Evolutionary conservation across 306 rosid species (phyloP), one percentile per base, ranked within the genome.

Genomic region (Aeschynomene evenia): DNA sequence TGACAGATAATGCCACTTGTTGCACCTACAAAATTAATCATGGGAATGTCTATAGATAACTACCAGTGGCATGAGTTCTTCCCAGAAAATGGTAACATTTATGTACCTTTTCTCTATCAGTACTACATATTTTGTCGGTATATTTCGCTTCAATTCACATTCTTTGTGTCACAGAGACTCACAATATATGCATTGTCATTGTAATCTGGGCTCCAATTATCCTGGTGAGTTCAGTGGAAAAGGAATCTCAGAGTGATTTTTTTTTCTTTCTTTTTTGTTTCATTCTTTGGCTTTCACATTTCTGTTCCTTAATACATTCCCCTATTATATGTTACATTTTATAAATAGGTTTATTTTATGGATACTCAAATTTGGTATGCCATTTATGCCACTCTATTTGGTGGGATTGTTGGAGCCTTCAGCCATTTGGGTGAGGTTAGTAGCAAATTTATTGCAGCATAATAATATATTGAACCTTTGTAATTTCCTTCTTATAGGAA

Each of bases 361-460:
- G 98, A 94, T 81, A 80, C 96, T 51, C 98, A 94, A 88, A 90
- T 94, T 81, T 94, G 98, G 97, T 94, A 94, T 85, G 90, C 96
- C 77, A 94, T 94, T 82, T 94, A 79, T 83, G 89, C 98, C 55
- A 88, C 97, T 60, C 49, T 94, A 64, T 87, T 88, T 71, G 98
- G 98, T 63, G 98, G 98, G 49, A 94, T 94, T 82, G 61, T 76
- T 58, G 98, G 98, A 69, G 97, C 97, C 67, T 94, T 90, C 88
- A 91, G 92, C 85, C 97, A 94, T 84, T 83, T 94, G 91, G 98
- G 98, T 40, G 98, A 94, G 98, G 98, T 94, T 48, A 80, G 98
- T 84, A 24, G 62, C 62, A 37, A 77, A 36, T 31, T 57, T 33
- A 31, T 39, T 62, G 60, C 29, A 54, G 51, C 21, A 49, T 14